Conservation (phyloP, 768 basidiomycete species). For the Xerocomellus chrysenteron region DNA sequence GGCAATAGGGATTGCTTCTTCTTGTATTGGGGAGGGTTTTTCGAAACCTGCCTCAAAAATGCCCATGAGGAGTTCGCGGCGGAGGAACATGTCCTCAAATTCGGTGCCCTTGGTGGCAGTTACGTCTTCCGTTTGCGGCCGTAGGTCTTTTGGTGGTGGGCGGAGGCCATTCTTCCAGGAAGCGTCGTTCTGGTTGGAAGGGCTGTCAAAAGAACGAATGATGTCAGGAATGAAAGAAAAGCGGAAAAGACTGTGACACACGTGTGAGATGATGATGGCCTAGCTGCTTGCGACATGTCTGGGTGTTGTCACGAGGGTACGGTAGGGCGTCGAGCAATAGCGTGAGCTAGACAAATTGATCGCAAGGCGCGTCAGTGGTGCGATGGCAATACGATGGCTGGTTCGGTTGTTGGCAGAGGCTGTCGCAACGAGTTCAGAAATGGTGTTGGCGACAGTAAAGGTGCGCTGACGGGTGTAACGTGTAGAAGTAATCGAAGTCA, state of each 20-base stretch:
- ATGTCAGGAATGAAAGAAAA: conserved; percentile 3
- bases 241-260: conserved; percentile 5
- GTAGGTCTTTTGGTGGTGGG: conserved; percentile 84
- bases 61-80: conserved; percentile 97
- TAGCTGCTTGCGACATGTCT: conserved; percentile 32
- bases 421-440: conserved; percentile 11
- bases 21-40: conserved; percentile 96
- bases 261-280: conserved; percentile 35
- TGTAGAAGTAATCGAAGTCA: conserved; percentile 28
- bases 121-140: conserved; percentile 98
- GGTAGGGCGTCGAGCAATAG: conserved; percentile 9
- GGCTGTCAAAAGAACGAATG: conserved; percentile 14
- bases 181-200: conserved; percentile 31
- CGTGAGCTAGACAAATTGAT: conserved; percentile 19
- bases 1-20: conserved; percentile 96
- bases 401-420: conserved; percentile 12
- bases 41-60: conserved; percentile 99
- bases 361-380: conserved; percentile 23
- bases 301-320: conserved; percentile 9
- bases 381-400: conserved; percentile 15
- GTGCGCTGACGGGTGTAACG: conserved; percentile 10
- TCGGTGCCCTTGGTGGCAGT: conserved; percentile 90
- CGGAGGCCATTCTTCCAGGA: conserved; percentile 78
- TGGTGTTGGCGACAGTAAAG: conserved; percentile 13
- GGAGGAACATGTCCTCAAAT: conserved; percentile 92